Base-by-base conservation (phyloP, 129 eudicot genomes). In the Flaveria linearis region DNA sequence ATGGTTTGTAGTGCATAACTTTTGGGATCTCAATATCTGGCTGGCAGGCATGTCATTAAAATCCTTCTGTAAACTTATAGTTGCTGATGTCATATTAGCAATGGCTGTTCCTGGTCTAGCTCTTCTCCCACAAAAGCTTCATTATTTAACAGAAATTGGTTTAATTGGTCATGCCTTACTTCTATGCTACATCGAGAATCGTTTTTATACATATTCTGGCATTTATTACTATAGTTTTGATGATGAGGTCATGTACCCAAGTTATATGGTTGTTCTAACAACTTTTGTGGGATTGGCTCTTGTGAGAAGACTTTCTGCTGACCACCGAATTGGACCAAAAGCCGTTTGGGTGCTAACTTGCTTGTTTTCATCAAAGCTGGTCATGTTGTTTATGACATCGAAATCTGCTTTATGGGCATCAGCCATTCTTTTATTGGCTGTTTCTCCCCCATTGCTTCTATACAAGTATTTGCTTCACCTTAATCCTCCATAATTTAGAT, bases 1-100 rank as follows among this genome's bases (percentile, higher is more conserved):
- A 58, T 94, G 98, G 98, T 94, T 94, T 81, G 95, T 94, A 67
- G 73, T 87, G 76, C 98, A 94, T 71, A 91, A 91, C 83, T 94
- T 87, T 82, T 94, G 97, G 97, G 97, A 88, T 82, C 98, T 94
- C 56, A 91, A 94, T 69, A 94, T 94, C 18, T 94, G 98, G 98
- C 45, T 94, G 69, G 97, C 97, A 63, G 97, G 98, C 85, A 94
- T 94, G 98, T 88, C 98, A 69, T 72, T 94, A 68, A 94, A 83
- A 78, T 88, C 97, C 50, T 94, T 94, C 81, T 91, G 98, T 71
- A 94, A 94, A 86, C 87, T 88, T 58, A 89, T 94, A 76, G 93
- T 91, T 76, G 97, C 91, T 51, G 88, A 83, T 81, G 98, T 87
- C 76, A 81, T 94, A 76, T 84, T 94, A 71, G 97, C 98, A 57